These are phyloP conservation scores for Polygonum maritimum DNA, from an alignment of 148 eudicot species.

Conservation along the genomic window DNA sequence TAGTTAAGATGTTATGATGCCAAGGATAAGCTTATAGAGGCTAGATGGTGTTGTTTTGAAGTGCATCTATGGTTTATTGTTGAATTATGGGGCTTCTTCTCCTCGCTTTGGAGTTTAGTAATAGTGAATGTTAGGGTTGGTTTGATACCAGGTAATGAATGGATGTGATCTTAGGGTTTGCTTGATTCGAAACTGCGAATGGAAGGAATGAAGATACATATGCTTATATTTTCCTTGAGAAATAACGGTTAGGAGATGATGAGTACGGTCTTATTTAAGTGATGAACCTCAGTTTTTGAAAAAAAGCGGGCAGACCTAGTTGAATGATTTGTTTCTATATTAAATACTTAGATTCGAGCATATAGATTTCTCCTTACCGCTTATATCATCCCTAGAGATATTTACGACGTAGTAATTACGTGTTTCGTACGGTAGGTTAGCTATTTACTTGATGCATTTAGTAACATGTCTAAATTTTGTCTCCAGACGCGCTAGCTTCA, in stretches of 20 bases:
- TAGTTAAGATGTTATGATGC: background rate
- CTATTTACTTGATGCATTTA: background rate
- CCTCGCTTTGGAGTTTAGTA: background rate
- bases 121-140: too few relatives aligned
- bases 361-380: background rate
- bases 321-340: background rate
- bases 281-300: background rate
- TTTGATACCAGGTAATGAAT: too few relatives aligned
- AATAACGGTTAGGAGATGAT: background rate
- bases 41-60: background rate
- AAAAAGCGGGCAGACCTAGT: background rate
- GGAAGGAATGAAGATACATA: background rate
- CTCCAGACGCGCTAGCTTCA: background rate
- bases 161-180: background rate
- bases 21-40: background rate
- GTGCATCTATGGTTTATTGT: background rate
- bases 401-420: background rate
- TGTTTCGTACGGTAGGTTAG: background rate
- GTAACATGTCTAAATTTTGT: background rate
- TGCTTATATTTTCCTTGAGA: background rate
- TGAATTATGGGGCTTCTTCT: background rate
- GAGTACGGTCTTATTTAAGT: background rate
- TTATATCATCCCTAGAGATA: background rate
- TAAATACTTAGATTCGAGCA: background rate
- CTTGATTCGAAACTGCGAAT: background rate